These are phyloP conservation scores for Elsinoe batatas DNA, from an alignment of 2,329 filamentous ascomycete genomes.

Conservation along the genomic window DNA sequence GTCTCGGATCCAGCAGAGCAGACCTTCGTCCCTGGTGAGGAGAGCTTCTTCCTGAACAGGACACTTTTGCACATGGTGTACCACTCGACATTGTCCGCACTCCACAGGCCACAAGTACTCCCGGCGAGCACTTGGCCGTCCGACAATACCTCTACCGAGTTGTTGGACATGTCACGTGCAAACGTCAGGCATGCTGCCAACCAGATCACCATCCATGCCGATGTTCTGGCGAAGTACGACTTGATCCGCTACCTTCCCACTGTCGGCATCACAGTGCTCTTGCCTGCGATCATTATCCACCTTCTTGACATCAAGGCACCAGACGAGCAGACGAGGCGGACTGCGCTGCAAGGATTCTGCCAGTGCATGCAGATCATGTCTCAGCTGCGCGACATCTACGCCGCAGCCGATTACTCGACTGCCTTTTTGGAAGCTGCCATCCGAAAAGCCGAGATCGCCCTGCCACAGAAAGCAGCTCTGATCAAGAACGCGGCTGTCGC, in stretches of 20 bases:
- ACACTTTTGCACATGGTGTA: slow-evolving; percentile 91
- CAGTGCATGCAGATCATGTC: slow-evolving; percentile 90
- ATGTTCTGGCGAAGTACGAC: slow-evolving; percentile 60
- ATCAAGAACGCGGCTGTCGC: slow-evolving; percentile 28
- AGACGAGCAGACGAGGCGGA: slow-evolving; percentile 58
- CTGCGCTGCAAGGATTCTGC: slow-evolving; percentile 70
- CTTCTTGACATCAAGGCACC: slow-evolving; percentile 84
- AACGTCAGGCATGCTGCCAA: slow-evolving; percentile 76
- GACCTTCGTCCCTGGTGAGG: slow-evolving; percentile 38
- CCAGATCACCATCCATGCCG: slow-evolving; percentile 76
- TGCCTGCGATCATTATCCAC: slow-evolving; percentile 90
- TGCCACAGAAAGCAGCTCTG: slow-evolving; percentile 36
- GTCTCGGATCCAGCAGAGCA: slow-evolving; percentile 29
- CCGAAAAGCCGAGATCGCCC: slow-evolving; percentile 71
- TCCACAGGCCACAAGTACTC: slow-evolving; percentile 84
- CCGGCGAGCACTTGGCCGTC: slow-evolving; percentile 48
- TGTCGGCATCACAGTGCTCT: slow-evolving; percentile 79
- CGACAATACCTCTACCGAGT: slow-evolving; percentile 47
- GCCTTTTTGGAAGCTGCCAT: slow-evolving; percentile 89
- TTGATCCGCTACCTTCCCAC: slow-evolving; percentile 76
- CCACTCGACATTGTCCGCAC: slow-evolving; percentile 78
- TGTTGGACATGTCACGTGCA: slow-evolving; percentile 72
- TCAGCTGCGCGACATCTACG: slow-evolving; percentile 77
- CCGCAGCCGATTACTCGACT: slow-evolving; percentile 90
- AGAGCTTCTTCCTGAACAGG: slow-evolving; percentile 57